Conservation (phyloP, 805 yeast genomes). For the Candida tammaniensis region DNA sequence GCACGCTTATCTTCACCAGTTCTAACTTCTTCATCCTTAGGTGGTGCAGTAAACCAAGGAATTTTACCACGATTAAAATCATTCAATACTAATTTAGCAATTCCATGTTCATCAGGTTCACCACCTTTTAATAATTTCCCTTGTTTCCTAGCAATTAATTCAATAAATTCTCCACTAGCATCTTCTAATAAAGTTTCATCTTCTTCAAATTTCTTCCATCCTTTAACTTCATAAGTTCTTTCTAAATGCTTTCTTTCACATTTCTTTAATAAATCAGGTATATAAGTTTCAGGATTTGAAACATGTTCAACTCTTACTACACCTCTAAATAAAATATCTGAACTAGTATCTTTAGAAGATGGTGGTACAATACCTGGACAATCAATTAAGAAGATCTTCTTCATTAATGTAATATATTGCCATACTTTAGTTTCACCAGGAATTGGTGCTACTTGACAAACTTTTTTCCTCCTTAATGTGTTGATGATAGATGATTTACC, state of each 20-base stretch:
- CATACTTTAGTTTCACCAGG: conserved; percentile 99
- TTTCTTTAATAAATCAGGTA: conserved; percentile 78
- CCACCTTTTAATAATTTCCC: conserved; percentile 96
- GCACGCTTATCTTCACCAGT: conserved; percentile 59
- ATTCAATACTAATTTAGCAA: conserved; percentile 83
- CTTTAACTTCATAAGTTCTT: conserved; percentile 90
- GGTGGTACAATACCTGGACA: conserved; percentile 99
- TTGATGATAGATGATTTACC: conserved; percentile 96
- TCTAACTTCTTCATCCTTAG: conserved; percentile 61
- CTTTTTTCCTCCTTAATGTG: conserved; percentile 91
- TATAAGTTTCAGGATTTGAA: conserved; percentile 90
- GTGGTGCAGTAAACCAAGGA: conserved; percentile 98
- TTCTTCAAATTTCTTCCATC: conserved; percentile 63
- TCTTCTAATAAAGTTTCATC: conserved; percentile 45
- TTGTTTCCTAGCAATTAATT: conserved; percentile 85
- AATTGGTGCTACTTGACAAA: conserved; percentile 95
- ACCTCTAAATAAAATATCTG: conserved; percentile 92
- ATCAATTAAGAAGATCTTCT: conserved; percentile 89
- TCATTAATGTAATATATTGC: conserved; percentile 98
- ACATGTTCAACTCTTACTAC: conserved; percentile 99
- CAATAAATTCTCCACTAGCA: conserved; percentile 68
- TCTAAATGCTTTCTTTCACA: conserved; percentile 89
- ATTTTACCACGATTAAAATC: conserved; percentile 97
- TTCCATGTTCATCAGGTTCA: conserved; percentile 94
- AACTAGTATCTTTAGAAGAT: conserved; percentile 79